Conservation (phyloP, 2,329 filamentous ascomycete species). For the Periconia macrospinosa region DNA sequence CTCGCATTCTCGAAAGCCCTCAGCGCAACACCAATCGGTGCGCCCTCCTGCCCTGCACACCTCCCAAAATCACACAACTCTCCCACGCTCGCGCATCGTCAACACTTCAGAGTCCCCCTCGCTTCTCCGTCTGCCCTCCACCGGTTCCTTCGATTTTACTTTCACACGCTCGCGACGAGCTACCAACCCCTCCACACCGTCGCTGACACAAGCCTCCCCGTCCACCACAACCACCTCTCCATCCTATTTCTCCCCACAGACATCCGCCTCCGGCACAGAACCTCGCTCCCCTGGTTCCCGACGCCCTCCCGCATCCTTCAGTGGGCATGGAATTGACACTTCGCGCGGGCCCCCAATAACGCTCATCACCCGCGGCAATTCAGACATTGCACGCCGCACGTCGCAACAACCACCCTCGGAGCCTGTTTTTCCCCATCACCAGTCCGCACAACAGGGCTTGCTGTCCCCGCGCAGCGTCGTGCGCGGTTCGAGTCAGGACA, state of each 20-base stretch:
- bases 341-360: slow-evolving; percentile 54
- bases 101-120: slow-evolving; percentile 26
- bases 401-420: slow-evolving; percentile 31
- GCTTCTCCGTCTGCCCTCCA: slow-evolving; percentile 37
- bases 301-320: slow-evolving; percentile 52
- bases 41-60: background rate
- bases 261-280: slow-evolving; percentile 29
- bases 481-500: slow-evolving; percentile 13
- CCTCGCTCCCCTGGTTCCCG: slow-evolving; percentile 34
- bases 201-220: slow-evolving; percentile 22
- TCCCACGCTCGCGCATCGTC: slow-evolving; percentile 28
- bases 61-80: slow-evolving; percentile 2
- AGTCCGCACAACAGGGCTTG: slow-evolving; percentile 24
- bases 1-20: slow-evolving; percentile 11
- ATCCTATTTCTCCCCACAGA: slow-evolving; percentile 38
- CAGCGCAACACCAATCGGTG: slow-evolving; percentile 6
- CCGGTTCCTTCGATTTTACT: slow-evolving; percentile 14
- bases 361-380: slow-evolving; percentile 49
- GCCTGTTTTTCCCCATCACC: slow-evolving; percentile 31
- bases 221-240: slow-evolving; percentile 17
- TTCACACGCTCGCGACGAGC: slow-evolving; percentile 17
- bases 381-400: slow-evolving; percentile 34
- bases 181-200: slow-evolving; percentile 29
- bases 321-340: slow-evolving; percentile 54
- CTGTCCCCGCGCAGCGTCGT: slow-evolving; percentile 21